A percentile compares a stretch with the other conserved stretches of the same genome.
phyloP scores from a whole-genome alignment of 2,329 filamentous ascomycete species.

The Sclerotinia sclerotiorum region DNA sequence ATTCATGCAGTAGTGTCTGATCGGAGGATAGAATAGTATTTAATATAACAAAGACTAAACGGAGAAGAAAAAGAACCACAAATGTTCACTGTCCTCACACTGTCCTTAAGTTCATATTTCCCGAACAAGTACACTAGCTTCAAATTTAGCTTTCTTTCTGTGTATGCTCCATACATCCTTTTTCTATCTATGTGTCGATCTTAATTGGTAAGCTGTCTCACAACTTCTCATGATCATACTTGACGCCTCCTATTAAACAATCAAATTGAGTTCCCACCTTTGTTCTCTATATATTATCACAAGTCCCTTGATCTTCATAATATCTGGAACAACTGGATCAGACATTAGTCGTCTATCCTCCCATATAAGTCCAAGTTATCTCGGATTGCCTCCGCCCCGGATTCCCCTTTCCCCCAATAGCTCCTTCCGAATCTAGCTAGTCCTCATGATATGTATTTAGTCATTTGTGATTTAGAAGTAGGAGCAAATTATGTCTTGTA shows the following conservation, averaged over 20 bases:
- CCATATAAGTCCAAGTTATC: background rate
- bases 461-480: background rate
- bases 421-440: too few relatives aligned
- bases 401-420: too few relatives aligned
- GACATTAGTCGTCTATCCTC: background rate
- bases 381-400: too few relatives aligned
- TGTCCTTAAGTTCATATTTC: background rate
- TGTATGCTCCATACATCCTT: background rate
- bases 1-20: too few relatives aligned
- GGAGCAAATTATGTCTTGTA: background rate
- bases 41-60: background rate
- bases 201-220: background rate
- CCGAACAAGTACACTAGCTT: background rate
- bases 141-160: background rate
- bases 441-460: too few relatives aligned
- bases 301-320: background rate
- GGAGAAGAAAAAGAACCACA: too few relatives aligned
- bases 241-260: too few relatives aligned
- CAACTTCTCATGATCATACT: background rate
- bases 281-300: background rate
- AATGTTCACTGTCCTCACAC: too few relatives aligned
- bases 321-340: background rate
- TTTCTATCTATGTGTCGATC: too few relatives aligned
- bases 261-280: too few relatives aligned
- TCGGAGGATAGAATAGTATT: too few relatives aligned